Conservation (phyloP, 176 grass and related monocot species). For the Phyllostachys edulis region DNA sequence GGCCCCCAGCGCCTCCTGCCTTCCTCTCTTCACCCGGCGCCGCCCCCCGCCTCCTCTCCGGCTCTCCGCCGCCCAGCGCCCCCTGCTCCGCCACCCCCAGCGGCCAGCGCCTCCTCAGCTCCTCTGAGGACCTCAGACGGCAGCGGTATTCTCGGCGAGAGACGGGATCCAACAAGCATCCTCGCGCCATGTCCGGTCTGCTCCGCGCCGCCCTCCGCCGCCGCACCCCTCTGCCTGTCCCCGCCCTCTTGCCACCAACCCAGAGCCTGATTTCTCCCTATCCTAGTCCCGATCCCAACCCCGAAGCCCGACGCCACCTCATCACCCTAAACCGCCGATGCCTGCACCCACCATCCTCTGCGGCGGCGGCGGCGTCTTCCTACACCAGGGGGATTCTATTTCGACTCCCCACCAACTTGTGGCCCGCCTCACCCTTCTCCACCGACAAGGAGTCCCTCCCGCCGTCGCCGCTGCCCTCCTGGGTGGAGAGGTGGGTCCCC, state of each 20-base stretch:
- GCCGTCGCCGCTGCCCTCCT: constrained; percentile 17
- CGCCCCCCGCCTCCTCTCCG: too few species aligned
- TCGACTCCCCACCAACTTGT: background rate
- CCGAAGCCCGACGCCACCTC: constrained; percentile 5
- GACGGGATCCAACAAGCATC: too few species aligned
- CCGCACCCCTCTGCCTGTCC: background rate
- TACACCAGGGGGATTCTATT: background rate
- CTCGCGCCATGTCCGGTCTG: background rate
- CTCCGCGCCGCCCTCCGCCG: constrained; percentile 40
- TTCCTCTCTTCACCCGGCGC: too few species aligned
- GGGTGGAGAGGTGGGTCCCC: constrained; percentile 65
- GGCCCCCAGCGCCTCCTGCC: too few species aligned
- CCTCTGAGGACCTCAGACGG: too few species aligned
- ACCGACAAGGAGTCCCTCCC: background rate
- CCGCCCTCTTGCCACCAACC: background rate
- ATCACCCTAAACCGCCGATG: background rate
- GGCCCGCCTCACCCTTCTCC: background rate
- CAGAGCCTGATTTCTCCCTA: background rate
- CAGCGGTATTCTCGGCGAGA: too few species aligned
- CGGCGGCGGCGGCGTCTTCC: background rate
- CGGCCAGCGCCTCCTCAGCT: too few species aligned
- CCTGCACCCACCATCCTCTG: background rate
- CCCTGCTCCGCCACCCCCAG: too few species aligned
- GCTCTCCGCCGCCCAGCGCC: too few species aligned
- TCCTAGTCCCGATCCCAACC: background rate